A percentile compares a stretch with the other conserved stretches of the same genome.
These are phyloP conservation scores for Solanum acaule DNA, from an alignment of 257 asterid species.

Conservation along the genomic window DNA sequence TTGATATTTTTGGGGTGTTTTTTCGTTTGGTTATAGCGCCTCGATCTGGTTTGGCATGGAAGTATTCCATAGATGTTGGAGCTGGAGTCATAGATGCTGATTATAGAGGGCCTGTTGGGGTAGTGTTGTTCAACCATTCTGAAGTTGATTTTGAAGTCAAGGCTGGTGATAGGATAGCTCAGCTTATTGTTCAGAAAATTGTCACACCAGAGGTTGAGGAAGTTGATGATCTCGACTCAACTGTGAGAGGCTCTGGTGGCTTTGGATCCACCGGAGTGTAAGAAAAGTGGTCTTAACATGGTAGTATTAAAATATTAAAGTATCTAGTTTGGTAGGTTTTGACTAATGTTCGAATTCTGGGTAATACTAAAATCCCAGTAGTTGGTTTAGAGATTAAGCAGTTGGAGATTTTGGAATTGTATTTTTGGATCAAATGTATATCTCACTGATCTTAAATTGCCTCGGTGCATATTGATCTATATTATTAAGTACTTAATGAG, in stretches of 20 bases:
- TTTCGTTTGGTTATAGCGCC: slow-evolving; percentile 31
- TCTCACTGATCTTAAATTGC: neutral
- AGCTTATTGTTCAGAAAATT: slow-evolving; percentile 25
- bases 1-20: neutral
- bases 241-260: slow-evolving; percentile 28
- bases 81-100: slow-evolving; percentile 96
- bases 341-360: neutral
- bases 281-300: neutral
- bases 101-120: slow-evolving; percentile 41
- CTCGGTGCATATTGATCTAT: neutral
- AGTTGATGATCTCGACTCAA: slow-evolving; percentile 29
- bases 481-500: neutral
- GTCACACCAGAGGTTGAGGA: slow-evolving; percentile 25
- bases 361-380: neutral
- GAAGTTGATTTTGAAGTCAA: slow-evolving; percentile 33
- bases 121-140: slow-evolving; percentile 32
- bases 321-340: neutral
- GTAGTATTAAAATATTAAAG: neutral
- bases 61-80: slow-evolving; percentile 77
- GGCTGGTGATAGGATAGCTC: slow-evolving; percentile 35
- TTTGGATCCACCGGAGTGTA: slow-evolving; percentile 38
- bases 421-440: neutral
- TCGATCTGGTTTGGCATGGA: slow-evolving; percentile 81
- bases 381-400: neutral
- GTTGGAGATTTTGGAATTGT: neutral